Base-by-base conservation (phyloP, 1,284 basidiomycete genomes). In the Inonotus hispidus region DNA sequence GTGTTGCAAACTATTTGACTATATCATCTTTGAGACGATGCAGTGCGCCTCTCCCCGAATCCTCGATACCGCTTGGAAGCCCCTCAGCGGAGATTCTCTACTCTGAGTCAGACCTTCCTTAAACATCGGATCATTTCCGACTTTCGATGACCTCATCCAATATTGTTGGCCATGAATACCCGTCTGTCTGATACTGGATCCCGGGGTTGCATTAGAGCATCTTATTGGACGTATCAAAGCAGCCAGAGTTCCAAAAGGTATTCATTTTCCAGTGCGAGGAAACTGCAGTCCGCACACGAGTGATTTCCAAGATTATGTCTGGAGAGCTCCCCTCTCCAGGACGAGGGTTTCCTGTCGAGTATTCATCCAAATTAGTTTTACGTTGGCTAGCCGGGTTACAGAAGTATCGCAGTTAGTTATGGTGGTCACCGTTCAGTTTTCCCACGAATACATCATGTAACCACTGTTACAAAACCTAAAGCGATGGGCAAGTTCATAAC, bases 371-470 rank as follows among this genome's bases (percentile, higher is more conserved):
- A 39, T 39, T 13, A 13, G 38, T 11, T 13, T 39, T 39, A 8
- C 11, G 3, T n/a, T 39, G 38, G 38, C 38, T 11, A 39, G 38
- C 11, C n/a, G 38, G 38, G 38, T 39, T 13, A 39, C 3, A 6
- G 11, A 2, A 8, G n/a, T 39, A 6, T 39, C 23, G 10, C 23
- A n/a, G 23, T 47, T n/a, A 3, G 16, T 6, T 13, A 5, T 16
- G 45, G 16, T 47, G 11, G 16, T 29, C 29, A 21, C 11, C 21
- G 8, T n/a, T 11, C 49, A 32, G 1, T 14, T 16, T 52, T 35
- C 50, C 50, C 50, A 52, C 50, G 53, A 56, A 14, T 25, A 47
- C 23, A 45, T 41, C 55, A 35, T 45, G 41, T 41, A 56, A 56
- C 16, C 23, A 8, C 27, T 23, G 16, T 43, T 19, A 16, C 19